A percentile compares a stretch with the other conserved stretches of the same genome.
Evolutionary conservation across 1,284 basidiomycete species (phyloP).

Genomic region (Pyrrhoderma noxium): DNA sequence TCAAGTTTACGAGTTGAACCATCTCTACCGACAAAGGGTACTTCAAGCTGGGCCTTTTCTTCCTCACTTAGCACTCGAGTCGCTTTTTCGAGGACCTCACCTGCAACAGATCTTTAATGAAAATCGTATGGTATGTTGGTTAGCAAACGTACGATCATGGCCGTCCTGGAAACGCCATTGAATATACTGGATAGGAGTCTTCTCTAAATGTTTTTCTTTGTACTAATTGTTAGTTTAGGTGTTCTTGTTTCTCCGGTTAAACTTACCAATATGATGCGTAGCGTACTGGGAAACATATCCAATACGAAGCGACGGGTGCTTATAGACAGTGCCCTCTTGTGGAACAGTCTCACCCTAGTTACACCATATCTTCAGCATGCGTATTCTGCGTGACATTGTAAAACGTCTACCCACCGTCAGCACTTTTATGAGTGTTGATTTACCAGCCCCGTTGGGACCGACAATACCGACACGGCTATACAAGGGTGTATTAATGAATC

Average conservation of each 20-base stretch:
- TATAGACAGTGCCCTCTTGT: conserved; percentile 91
- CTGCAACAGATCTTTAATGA: conserved; percentile 29
- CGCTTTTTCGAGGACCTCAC: conserved; percentile 86
- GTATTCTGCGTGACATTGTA: too few relatives aligned
- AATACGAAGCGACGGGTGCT: conserved; percentile 92
- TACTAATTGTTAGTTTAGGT: conserved; percentile 11
- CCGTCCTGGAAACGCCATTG: conserved; percentile 99
- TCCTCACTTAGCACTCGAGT: conserved; percentile 88
- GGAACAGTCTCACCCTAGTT: conserved; percentile 85
- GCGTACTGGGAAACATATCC: conserved; percentile 99
- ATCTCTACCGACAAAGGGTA: conserved; percentile 87
- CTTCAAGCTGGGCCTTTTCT: conserved; percentile 77
- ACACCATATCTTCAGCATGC: conserved; percentile 8
- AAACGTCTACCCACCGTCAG: conserved; percentile 56
- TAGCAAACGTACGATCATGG: conserved; percentile 73
- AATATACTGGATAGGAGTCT: conserved; percentile 93
- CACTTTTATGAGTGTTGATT: conserved; percentile 96
- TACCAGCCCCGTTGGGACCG: conserved; percentile 91
- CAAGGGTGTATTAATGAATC: background rate
- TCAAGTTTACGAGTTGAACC: conserved; percentile 90
- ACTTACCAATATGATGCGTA: conserved; percentile 82
- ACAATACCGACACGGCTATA: conserved; percentile 79
- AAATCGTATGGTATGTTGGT: conserved; percentile 1
- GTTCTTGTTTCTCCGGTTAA: conserved; percentile 9
- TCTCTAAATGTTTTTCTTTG: conserved; percentile 85